phyloP scores from a whole-genome alignment of 306 rosid species.

The Benincasa hispida region DNA sequence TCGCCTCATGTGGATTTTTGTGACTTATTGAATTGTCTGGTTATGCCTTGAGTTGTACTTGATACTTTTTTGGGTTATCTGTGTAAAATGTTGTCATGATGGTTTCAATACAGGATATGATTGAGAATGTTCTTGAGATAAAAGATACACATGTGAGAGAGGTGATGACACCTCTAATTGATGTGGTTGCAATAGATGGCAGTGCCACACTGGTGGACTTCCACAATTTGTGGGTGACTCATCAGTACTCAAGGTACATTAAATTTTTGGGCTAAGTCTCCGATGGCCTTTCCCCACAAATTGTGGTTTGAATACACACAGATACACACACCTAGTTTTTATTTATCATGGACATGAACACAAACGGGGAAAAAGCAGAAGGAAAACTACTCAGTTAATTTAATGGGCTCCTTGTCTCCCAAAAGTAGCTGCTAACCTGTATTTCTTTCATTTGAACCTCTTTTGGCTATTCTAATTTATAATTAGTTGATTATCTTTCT shows the following conservation, averaged over 20 bases:
- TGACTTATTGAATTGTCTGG: background rate
- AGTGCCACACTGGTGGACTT: slow-evolving; percentile 80
- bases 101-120: slow-evolving; percentile 67
- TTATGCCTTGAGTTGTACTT: background rate
- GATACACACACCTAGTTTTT: background rate
- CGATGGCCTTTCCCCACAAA: background rate
- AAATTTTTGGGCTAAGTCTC: background rate
- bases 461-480: background rate
- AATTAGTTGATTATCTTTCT: slow-evolving; percentile 13
- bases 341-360: background rate
- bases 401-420: background rate
- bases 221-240: slow-evolving; percentile 83
- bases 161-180: slow-evolving; percentile 99
- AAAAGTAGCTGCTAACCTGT: background rate
- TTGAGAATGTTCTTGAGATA: slow-evolving; percentile 94
- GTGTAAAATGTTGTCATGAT: background rate
- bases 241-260: slow-evolving; percentile 91
- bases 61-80: background rate
- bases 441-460: background rate
- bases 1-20: background rate
- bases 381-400: background rate
- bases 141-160: slow-evolving; percentile 95
- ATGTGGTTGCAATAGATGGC: slow-evolving; percentile 91
- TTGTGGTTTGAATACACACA: background rate
- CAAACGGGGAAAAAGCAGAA: background rate